Base-by-base conservation (phyloP, 1,284 basidiomycete species). In the Fomitopsis schrenkii region DNA sequence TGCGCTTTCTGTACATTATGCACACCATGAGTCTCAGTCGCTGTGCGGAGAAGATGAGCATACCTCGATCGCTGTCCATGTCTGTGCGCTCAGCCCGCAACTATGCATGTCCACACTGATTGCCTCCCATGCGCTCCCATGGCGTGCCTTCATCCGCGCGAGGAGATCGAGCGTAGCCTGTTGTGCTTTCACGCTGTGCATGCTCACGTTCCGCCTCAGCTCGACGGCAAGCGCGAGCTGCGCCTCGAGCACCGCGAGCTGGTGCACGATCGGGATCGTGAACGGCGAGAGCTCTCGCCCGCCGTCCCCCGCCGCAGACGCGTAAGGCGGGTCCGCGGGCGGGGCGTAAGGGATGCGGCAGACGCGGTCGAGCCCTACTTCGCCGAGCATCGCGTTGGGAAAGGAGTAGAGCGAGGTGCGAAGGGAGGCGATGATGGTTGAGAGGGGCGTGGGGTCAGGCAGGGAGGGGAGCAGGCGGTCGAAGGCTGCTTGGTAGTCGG, bases 51-150 rank as follows among this genome's bases (percentile, higher is more conserved):
- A 52, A 22, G 30, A 35, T 42, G 54, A 40, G 10, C 76, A 59
- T 73, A 87, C 91, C 83, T 91, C 84, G 58, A 93, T 78, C 56
- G 80, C 78, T 58, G 72, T 75, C 85, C 88, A 90, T 46, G 80
- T 83, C 68, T 93, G 81, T 7, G 83, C 77, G 66, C 88, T 92
- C 61, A 93, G 70, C 1, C 88, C 87, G 70, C 91, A 94, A 60
- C 89, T 91, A 70, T 94, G 91, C 68, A 94, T 72, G 71, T 93
- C 90, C 54, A 93, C 72, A 66, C 83, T 92, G 70, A 93, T 85
- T 22, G 70, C 71, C 53, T 74, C 72, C 84, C 87, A 93, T 17
- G 67, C 72, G 10, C 74, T 69, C 2, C 82, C 82, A 63, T 87
- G 77, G 68, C 77, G 82, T 53, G 71, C 66, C 53, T 77, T 73